Percentiles rank a stretch among this genome's conserved stretches.
These are phyloP conservation scores for Bondarzewia mesenterica DNA, from an alignment of 1,284 basidiomycete species.

Conservation along the genomic window DNA sequence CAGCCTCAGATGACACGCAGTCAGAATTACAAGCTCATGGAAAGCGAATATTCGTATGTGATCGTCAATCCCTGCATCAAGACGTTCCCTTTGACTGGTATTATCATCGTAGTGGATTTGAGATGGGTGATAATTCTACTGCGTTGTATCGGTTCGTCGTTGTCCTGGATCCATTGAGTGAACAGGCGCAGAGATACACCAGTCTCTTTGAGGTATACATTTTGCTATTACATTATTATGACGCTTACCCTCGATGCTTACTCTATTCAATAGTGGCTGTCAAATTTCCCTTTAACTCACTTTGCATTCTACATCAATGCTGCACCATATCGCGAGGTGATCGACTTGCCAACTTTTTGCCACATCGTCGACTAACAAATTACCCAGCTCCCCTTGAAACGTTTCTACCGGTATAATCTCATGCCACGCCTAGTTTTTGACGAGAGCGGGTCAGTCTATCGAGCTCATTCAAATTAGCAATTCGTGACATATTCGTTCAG, in stretches of 20 bases:
- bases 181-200: constrained; percentile 80
- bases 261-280: constrained; percentile 39
- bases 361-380: not conserved
- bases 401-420: constrained; percentile 87
- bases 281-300: constrained; percentile 53
- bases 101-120: constrained; percentile 45
- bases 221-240: not conserved
- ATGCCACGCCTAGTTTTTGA: constrained; percentile 58
- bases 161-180: constrained; percentile 81
- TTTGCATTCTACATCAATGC: constrained; percentile 78
- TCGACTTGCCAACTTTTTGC: not conserved
- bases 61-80: not conserved
- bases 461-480: not conserved
- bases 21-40: constrained; percentile 50
- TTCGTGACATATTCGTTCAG: constrained; percentile 24
- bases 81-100: not conserved
- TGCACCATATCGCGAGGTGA: constrained; percentile 54
- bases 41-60: constrained; percentile 54
- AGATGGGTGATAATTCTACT: constrained; percentile 56
- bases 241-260: not conserved
- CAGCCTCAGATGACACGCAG: constrained; percentile 46
- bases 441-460: constrained; percentile 50
- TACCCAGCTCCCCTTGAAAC: constrained; percentile 79
- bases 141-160: constrained; percentile 71
- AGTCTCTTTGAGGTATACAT: constrained; percentile 62